These are phyloP conservation scores for Wickerhamiella sergipiensis DNA, from an alignment of 805 yeast species.

Conservation along the genomic window DNA sequence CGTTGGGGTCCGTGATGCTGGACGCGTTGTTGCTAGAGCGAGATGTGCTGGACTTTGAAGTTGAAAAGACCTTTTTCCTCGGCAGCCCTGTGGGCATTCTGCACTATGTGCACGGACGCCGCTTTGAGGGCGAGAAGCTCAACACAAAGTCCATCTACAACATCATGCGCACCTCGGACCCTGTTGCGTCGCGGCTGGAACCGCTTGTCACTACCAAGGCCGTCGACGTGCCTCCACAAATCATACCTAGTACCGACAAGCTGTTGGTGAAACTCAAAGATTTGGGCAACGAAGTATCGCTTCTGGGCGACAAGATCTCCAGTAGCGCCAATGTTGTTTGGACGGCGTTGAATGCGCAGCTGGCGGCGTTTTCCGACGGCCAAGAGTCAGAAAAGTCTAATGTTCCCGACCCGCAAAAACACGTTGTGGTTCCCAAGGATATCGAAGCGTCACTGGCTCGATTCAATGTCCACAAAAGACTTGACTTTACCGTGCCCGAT, in stretches of 20 bases:
- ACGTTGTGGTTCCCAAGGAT: background rate
- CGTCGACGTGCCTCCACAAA: slow-evolving; percentile 38
- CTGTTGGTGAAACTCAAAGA: slow-evolving; percentile 29
- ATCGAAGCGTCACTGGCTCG: slow-evolving; percentile 23
- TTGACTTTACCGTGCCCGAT: slow-evolving; percentile 70
- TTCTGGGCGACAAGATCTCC: slow-evolving; percentile 14
- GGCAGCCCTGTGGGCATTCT: slow-evolving; percentile 91
- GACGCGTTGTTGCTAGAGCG: slow-evolving; percentile 49
- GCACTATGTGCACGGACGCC: slow-evolving; percentile 53
- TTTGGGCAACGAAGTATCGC: slow-evolving; percentile 26
- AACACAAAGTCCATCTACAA: slow-evolving; percentile 56
- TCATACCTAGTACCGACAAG: slow-evolving; percentile 36
- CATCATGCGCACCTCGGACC: slow-evolving; percentile 82
- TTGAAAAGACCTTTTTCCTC: slow-evolving; percentile 60
- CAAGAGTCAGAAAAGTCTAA: slow-evolving; percentile 6
- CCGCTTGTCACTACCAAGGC: slow-evolving; percentile 51
- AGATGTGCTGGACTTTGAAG: slow-evolving; percentile 45
- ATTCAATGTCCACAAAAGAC: slow-evolving; percentile 59
- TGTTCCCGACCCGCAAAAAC: slow-evolving; percentile 3
- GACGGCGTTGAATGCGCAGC: background rate
- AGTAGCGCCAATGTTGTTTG: slow-evolving; percentile 7
- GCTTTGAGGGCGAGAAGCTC: slow-evolving; percentile 8
- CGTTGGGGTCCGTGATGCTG: slow-evolving; percentile 75
- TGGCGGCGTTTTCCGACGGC: background rate
- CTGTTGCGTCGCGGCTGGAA: slow-evolving; percentile 79